Evolutionary conservation across 352 stramenopile species (phyloP).

Genomic region (Phytophthora litchii): DNA sequence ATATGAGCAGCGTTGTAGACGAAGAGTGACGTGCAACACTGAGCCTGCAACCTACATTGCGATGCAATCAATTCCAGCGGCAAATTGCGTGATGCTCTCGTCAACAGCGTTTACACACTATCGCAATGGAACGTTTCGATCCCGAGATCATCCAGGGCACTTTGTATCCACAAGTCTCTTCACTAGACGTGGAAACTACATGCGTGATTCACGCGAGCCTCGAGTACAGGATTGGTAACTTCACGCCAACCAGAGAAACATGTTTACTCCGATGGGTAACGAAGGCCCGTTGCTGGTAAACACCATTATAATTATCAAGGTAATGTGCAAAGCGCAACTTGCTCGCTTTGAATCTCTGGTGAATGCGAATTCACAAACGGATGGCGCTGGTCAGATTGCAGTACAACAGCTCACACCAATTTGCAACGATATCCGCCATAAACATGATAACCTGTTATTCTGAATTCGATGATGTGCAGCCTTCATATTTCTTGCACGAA

Average conservation of each 20-base stretch:
- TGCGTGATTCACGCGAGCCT: conserved; percentile 5
- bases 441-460: conserved; percentile 2
- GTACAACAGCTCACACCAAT: background rate
- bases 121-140: conserved; percentile 8
- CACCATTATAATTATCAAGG: too few relatives aligned
- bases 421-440: background rate
- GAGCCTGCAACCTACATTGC: background rate
- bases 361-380: conserved; percentile 34
- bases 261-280: conserved; percentile 2
- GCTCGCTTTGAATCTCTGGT: conserved; percentile 7
- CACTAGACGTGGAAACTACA: background rate
- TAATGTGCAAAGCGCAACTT: background rate
- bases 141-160: background rate
- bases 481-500: too few relatives aligned
- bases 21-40: background rate
- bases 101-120: background rate
- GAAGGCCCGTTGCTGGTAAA: background rate
- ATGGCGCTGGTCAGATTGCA: conserved; percentile 18
- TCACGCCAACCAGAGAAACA: conserved; percentile 2
- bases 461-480: background rate
- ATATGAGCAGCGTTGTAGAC: background rate
- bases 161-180: conserved; percentile 1
- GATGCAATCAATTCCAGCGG: background rate
- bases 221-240: background rate
- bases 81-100: conserved; percentile 6